These are phyloP conservation scores for Phaeosphaeriaceae sp. DNA, from an alignment of 2,329 filamentous ascomycete genomes.

Conservation along the genomic window DNA sequence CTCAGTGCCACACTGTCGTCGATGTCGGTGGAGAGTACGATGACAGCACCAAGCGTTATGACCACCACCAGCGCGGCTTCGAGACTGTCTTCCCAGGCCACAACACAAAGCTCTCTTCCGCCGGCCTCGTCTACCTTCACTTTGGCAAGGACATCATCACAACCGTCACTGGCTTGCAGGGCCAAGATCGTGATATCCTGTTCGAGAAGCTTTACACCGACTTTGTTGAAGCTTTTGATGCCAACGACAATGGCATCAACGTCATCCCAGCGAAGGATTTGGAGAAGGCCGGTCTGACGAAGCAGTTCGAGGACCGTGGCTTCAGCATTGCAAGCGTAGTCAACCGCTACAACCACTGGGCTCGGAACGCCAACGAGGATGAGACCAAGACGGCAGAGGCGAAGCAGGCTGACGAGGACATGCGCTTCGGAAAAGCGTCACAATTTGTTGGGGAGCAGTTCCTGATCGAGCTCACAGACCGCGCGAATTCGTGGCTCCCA, in stretches of 20 bases:
- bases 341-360: conserved; percentile 79
- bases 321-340: conserved; percentile 88
- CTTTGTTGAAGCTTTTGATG: conserved; percentile 95
- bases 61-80: conserved; percentile 97
- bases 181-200: conserved; percentile 73
- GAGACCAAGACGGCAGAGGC: conserved; percentile 46
- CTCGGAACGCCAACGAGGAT: conserved; percentile 52
- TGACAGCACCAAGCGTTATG: conserved; percentile 76
- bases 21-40: conserved; percentile 98
- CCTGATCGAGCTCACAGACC: conserved; percentile 78
- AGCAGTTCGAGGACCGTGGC: conserved; percentile 81
- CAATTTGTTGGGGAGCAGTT: conserved; percentile 90
- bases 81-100: conserved; percentile 82
- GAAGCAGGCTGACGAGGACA: conserved; percentile 77
- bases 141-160: conserved; percentile 87
- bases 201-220: conserved; percentile 90
- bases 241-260: conserved; percentile 94
- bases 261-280: conserved; percentile 77
- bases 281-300: conserved; percentile 74
- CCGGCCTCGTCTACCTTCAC: conserved; percentile 94
- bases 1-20: conserved; percentile 90
- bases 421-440: conserved; percentile 78
- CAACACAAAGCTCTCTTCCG: conserved; percentile 88
- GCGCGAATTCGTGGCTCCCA: conserved; percentile 80
- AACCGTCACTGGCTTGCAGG: conserved; percentile 66